Conservation (phyloP, 176 grass and related monocot species). For the maize (Zea mays) region Zm-B73-REFERENCE-NAM-5.0 NC_050100.1:159164001-159164500, state of each 20-base stretch:
- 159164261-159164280: too few species aligned
- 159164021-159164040: too few species aligned
- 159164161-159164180: too few species aligned
- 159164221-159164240: conserved; percentile 32
- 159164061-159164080: too few species aligned
- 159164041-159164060: too few species aligned
- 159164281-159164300: conserved; percentile 32
- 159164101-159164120: too few species aligned
- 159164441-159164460: conserved; percentile 51
- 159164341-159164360: conserved; percentile 77
- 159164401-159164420: conserved; percentile 61
- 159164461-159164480: conserved; percentile 63
- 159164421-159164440: conserved; percentile 61
- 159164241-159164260: neutral
- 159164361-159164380: conserved; percentile 54
- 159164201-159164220: too few species aligned
- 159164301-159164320: conserved; percentile 64
- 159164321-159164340: conserved; percentile 73
- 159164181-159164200: too few species aligned
- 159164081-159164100: too few species aligned
- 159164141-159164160: too few species aligned
- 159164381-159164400: conserved; percentile 61
- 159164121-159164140: too few species aligned
- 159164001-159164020: too few species aligned
- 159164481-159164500: conserved; percentile 50